Evolutionary conservation across 805 yeast genomes (phyloP), one percentile per base, ranked within the genome.

Genomic region (Candida arabinofermentans): DNA sequence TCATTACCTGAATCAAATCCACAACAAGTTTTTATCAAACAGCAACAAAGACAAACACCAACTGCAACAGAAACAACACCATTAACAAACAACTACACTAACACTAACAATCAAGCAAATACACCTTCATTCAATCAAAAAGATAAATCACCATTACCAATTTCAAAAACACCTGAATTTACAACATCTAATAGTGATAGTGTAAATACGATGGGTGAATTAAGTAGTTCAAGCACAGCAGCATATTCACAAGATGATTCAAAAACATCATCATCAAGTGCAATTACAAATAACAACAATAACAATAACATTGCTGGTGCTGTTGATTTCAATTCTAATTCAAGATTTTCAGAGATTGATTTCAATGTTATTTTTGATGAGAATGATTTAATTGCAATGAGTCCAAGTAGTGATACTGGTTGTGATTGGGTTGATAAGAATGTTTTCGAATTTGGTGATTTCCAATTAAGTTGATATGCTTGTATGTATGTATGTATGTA

Each of bases 401-500:
- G 61, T 17, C 63, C 63, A 8, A 33, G 49, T 5, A 54, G 72
- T 5, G 79, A 74, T 34, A 74, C 79, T 3, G 81, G 81, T 0
- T 75, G 81, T 61, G 77, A 75, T 48, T 75, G 80, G 79, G 73
- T 75, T 35, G 81, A 75, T 51, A 75, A 72, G 41, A 63, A 66
- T 46, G 61, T 62, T 37, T 58, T 71, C 37, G 74, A 69, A 36
- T 69, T 58, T 49, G 68, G 60, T 33, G 62, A 54, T 7, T 57
- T 57, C 35, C 47, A 57, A 24, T 37, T 58, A 24, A 32, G 38
- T 18, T 43, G 27, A 39, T n/a, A n/a, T n/a, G n/a, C n/a, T n/a
- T n/a, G n/a, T n/a, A n/a, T n/a, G n/a, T n/a, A n/a, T n/a, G n/a
- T n/a, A n/a, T n/a, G n/a, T n/a, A n/a, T n/a, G 9, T n/a, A 16